Evolutionary conservation across 495 filamentous ascomycete species (phyloP).

Genomic region (Tuber indicum): DNA sequence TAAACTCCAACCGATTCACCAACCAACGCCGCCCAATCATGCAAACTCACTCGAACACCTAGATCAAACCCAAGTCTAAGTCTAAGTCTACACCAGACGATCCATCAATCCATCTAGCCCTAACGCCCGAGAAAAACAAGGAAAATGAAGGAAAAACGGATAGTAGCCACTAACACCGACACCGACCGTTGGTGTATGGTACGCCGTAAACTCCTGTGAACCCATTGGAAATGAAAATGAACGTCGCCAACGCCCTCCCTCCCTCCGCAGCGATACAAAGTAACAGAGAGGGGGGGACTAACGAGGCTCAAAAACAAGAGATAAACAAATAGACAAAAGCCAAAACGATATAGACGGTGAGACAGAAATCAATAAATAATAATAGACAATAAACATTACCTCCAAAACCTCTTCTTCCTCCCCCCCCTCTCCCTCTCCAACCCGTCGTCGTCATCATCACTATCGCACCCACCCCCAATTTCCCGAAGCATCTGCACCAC

Average conservation of each 20-base stretch:
- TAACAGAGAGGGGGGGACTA: neutral
- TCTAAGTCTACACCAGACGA: neutral
- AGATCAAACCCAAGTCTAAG: neutral
- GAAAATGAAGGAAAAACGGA: neutral
- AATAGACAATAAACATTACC: constrained; percentile 7
- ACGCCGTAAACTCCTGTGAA: neutral
- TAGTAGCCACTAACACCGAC: neutral
- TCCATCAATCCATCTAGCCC: neutral
- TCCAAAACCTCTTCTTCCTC: constrained; percentile 6
- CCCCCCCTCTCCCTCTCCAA: neutral
- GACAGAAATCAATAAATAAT: neutral
- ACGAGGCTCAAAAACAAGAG: neutral
- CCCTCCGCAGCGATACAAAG: neutral
- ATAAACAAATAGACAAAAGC: neutral
- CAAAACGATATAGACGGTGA: neutral
- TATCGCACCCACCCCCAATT: constrained; percentile 8
- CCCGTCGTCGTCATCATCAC: neutral
- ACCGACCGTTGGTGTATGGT: neutral
- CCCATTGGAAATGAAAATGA: neutral
- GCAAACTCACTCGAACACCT: neutral
- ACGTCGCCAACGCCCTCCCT: neutral
- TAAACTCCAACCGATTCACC: too few species aligned
- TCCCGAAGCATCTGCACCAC: constrained; percentile 15
- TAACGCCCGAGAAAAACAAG: neutral
- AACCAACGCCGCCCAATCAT: neutral